phyloP scores from a whole-genome alignment of 2,329 filamentous ascomycete genomes.

The Blumeria graminis region DNA sequence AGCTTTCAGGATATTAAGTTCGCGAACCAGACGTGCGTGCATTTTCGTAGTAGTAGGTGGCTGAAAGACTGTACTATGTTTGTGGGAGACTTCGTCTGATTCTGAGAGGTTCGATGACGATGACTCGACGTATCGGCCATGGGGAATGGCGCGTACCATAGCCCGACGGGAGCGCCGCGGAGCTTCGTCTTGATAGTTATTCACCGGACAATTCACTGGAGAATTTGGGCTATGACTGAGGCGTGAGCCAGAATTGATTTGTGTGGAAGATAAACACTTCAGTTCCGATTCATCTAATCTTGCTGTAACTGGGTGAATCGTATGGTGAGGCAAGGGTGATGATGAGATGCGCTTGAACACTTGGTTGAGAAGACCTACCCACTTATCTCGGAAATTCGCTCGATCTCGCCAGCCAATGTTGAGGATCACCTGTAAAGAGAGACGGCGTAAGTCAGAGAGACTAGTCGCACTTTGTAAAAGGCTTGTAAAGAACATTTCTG shows the following conservation, averaged over 20 bases:
- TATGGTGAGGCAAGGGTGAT: constrained; percentile 10
- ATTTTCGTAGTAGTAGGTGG: background rate
- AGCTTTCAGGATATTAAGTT: constrained; percentile 9
- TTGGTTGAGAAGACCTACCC: constrained; percentile 44
- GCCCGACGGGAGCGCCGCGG: constrained; percentile 1
- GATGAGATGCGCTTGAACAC: constrained; percentile 33
- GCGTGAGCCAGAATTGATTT: background rate
- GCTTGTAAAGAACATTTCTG: constrained; percentile 56
- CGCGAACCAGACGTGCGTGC: constrained; percentile 6
- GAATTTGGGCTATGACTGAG: background rate
- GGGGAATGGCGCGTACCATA: background rate
- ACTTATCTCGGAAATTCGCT: constrained; percentile 52
- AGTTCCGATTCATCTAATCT: background rate
- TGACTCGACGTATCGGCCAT: constrained; percentile 11
- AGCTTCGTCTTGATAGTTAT: background rate
- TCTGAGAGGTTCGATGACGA: constrained; percentile 1
- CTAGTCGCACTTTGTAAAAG: constrained; percentile 45
- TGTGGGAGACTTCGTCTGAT: constrained; percentile 2
- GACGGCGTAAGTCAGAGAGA: constrained; percentile 40
- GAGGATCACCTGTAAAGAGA: constrained; percentile 52
- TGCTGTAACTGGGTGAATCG: background rate
- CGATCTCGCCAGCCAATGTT: constrained; percentile 64
- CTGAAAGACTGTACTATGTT: background rate
- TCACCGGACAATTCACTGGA: background rate
- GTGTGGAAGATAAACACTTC: background rate